Percentiles rank a stretch among this genome's conserved stretches.
Conservation (phyloP, 2,329 filamentous ascomycete genomes). For the Truncatella angustata region DNA sequence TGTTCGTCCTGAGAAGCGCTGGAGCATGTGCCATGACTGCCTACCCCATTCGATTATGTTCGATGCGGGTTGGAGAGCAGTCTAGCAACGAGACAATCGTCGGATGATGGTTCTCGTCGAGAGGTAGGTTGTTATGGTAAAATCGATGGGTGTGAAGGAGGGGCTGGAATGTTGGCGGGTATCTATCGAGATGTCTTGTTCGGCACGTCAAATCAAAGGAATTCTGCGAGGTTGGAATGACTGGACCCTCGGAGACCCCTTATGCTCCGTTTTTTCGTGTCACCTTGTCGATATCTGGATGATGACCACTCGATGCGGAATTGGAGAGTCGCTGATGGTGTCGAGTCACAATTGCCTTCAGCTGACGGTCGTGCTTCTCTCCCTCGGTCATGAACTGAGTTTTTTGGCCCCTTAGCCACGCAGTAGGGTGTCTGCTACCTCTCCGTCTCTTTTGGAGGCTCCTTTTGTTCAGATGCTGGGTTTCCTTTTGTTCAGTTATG, state of each 20-base stretch:
- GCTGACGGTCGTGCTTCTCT: neutral
- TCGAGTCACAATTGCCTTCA: neutral
- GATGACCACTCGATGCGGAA: neutral
- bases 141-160: neutral
- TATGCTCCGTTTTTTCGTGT: no score
- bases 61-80: no score
- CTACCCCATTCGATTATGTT: slow-evolving; percentile 25
- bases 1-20: slow-evolving; percentile 55
- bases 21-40: slow-evolving; percentile 57
- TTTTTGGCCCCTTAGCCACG: no score
- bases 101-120: neutral
- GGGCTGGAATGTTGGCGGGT: neutral
- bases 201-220: no score
- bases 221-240: neutral
- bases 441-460: no score
- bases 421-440: no score
- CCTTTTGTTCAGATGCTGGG: neutral
- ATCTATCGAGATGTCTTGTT: neutral
- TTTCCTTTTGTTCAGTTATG: neutral
- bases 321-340: neutral
- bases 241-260: neutral
- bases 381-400: no score
- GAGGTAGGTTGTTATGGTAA: neutral
- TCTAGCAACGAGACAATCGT: neutral
- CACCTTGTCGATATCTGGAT: neutral